These are phyloP conservation scores for Rhizophagus clarus DNA, from an alignment of 192 early-diverging fungal species.

Conservation along the genomic window DNA sequence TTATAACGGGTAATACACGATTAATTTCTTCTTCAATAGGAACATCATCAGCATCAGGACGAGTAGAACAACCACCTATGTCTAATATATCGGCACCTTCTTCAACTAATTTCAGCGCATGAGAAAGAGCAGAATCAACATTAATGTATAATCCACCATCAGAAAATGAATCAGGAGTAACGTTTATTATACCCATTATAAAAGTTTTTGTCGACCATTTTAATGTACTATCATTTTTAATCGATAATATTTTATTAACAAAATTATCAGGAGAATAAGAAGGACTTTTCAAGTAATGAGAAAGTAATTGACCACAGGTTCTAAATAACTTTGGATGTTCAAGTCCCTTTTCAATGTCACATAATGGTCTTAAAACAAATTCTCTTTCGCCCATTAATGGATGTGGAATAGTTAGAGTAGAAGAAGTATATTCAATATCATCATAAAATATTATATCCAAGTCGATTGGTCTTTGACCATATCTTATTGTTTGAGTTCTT, in stretches of 20 bases:
- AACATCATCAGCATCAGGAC: slow-evolving; percentile 79
- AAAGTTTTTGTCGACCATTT: slow-evolving; percentile 68
- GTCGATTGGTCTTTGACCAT: slow-evolving; percentile 93
- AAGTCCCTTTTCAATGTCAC: slow-evolving; percentile 88
- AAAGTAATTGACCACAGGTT: slow-evolving; percentile 72
- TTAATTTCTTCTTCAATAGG: slow-evolving; percentile 70
- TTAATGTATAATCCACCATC: slow-evolving; percentile 82
- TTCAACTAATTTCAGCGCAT: slow-evolving; percentile 66
- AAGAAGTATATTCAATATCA: slow-evolving; percentile 59
- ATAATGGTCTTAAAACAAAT: slow-evolving; percentile 92
- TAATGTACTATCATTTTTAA: slow-evolving; percentile 51
- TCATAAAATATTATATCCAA: slow-evolving; percentile 97
- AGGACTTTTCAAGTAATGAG: slow-evolving; percentile 52
- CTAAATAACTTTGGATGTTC: slow-evolving; percentile 88
- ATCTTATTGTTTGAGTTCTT: slow-evolving; percentile 63
- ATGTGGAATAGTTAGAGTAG: slow-evolving; percentile 88
- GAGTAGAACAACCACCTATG: slow-evolving; percentile 94
- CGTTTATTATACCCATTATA: slow-evolving; percentile 97
- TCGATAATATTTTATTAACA: slow-evolving; percentile 59
- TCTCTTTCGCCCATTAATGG: slow-evolving; percentile 84
- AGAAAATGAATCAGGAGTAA: slow-evolving; percentile 95
- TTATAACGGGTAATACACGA: slow-evolving; percentile 88
- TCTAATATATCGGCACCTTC: slow-evolving; percentile 92
- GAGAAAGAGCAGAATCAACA: slow-evolving; percentile 64
- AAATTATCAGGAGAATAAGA: slow-evolving; percentile 36